phyloP scores from a whole-genome alignment of 768 basidiomycete species.

The Collybia nuda region DNA sequence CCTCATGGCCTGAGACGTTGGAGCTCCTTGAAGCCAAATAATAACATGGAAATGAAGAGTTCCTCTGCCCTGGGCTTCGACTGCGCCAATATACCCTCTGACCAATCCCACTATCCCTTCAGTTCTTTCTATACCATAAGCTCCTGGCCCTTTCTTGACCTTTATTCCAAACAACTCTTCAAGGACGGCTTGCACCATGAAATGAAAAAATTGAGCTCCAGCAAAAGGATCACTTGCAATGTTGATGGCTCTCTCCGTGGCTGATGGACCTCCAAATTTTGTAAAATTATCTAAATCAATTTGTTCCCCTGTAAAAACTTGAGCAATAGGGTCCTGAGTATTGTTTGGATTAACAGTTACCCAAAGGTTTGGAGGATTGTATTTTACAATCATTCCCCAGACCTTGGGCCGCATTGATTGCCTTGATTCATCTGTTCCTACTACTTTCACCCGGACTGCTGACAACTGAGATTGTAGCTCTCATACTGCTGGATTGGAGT shows the following conservation, averaged over 20 bases:
- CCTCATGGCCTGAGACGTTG: slow-evolving; percentile 17
- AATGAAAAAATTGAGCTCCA: slow-evolving; percentile 39
- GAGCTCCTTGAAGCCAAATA: slow-evolving; percentile 32
- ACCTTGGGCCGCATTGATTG: slow-evolving; percentile 26
- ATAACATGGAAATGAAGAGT: slow-evolving; percentile 40
- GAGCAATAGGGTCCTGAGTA: slow-evolving; percentile 40
- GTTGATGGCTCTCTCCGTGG: slow-evolving; percentile 14
- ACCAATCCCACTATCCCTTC: slow-evolving; percentile 33
- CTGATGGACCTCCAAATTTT: slow-evolving; percentile 19
- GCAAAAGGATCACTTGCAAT: slow-evolving; percentile 40
- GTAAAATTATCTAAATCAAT: slow-evolving; percentile 42
- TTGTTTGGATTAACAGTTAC: slow-evolving; percentile 42
- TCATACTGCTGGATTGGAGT: slow-evolving; percentile 24
- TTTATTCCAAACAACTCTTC: slow-evolving; percentile 28
- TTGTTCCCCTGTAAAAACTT: slow-evolving; percentile 39
- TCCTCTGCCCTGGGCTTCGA: slow-evolving; percentile 41
- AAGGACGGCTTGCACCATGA: slow-evolving; percentile 27
- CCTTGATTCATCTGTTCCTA: slow-evolving; percentile 32
- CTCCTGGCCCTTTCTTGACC: background rate
- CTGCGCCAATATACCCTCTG: slow-evolving; percentile 31
- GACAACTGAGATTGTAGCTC: slow-evolving; percentile 22
- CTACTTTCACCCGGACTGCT: slow-evolving; percentile 19
- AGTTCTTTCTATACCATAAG: slow-evolving; percentile 4
- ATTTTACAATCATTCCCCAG: slow-evolving; percentile 29
- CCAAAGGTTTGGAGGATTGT: slow-evolving; percentile 36